phyloP scores from a whole-genome alignment of 441 rosid genomes.

The Viola pubescens region DNA sequence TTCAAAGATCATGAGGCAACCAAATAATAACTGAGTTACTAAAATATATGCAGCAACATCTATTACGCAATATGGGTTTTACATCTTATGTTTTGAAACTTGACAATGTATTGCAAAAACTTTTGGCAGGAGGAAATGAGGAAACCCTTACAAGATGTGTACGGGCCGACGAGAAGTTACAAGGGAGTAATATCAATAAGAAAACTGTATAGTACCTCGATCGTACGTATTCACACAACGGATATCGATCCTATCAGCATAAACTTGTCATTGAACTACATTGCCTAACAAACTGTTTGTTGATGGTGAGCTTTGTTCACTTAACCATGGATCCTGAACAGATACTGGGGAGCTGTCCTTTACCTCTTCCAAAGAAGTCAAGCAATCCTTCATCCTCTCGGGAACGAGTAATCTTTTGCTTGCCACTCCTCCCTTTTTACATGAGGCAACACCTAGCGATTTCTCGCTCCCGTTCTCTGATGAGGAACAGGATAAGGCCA shows the following conservation, averaged over 20 bases:
- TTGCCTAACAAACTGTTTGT: slow-evolving; percentile 64
- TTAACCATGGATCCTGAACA: slow-evolving; percentile 79
- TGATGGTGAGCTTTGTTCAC: slow-evolving; percentile 92
- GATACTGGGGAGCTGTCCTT: slow-evolving; percentile 69
- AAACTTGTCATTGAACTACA: slow-evolving; percentile 33
- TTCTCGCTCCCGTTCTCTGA: slow-evolving; percentile 39
- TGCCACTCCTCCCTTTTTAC: slow-evolving; percentile 26
- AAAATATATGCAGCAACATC: no score
- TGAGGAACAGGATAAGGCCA: slow-evolving; percentile 32
- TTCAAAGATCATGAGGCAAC: no score
- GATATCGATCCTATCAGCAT: slow-evolving; percentile 9
- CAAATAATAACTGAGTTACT: neutral
- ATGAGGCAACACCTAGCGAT: slow-evolving; percentile 24
- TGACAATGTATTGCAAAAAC: neutral
- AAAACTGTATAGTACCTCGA: neutral
- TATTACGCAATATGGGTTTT: no score
- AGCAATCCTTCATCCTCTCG: slow-evolving; percentile 28
- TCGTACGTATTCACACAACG: slow-evolving; percentile 17
- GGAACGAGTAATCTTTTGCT: slow-evolving; percentile 43
- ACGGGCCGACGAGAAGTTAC: neutral
- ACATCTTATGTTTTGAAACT: neutral
- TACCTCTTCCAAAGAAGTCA: slow-evolving; percentile 37
- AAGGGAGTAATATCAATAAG: neutral
- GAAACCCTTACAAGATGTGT: neutral
- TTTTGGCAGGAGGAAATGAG: neutral